A percentile compares a stretch with the other conserved stretches of the same genome.
These are phyloP conservation scores for Suhomyces prunicola DNA, from an alignment of 805 yeast genomes.

Conservation along the genomic window DNA sequence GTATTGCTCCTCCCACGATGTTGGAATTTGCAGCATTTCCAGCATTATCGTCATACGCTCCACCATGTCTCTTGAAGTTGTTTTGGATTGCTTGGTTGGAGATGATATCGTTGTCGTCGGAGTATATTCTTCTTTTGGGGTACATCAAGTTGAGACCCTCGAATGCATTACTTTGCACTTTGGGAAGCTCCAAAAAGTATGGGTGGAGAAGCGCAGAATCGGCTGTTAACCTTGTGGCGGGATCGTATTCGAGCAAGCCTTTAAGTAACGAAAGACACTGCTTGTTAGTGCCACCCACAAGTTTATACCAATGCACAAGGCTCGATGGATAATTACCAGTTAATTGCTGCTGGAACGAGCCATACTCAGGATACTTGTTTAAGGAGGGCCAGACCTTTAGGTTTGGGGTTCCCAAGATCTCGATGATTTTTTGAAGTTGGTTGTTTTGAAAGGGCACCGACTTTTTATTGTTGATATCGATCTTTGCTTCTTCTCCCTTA, in stretches of 20 bases:
- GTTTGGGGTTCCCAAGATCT: constrained; percentile 89
- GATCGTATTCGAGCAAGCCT: constrained; percentile 76
- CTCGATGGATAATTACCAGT: constrained; percentile 64
- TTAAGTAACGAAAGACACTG: constrained; percentile 64
- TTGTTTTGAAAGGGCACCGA: constrained; percentile 91
- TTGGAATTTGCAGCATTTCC: constrained; percentile 1
- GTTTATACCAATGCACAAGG: constrained; percentile 79
- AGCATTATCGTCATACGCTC: constrained; percentile 15
- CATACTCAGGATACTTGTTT: constrained; percentile 78
- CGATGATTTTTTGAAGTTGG: constrained; percentile 86
- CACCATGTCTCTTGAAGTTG: constrained; percentile 26
- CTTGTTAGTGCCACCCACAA: constrained; percentile 72
- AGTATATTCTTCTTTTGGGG: constrained; percentile 82
- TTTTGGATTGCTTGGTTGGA: constrained; percentile 25
- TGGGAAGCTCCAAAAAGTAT: constrained; percentile 71
- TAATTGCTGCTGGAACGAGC: constrained; percentile 44
- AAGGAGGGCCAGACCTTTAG: constrained; percentile 76
- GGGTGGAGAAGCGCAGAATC: constrained; percentile 70
- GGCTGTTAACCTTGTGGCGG: constrained; percentile 75
- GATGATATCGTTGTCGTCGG: constrained; percentile 78
- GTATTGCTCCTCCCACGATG: constrained; percentile 2
- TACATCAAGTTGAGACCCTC: constrained; percentile 70
- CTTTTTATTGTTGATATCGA: constrained; percentile 77
- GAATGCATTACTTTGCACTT: constrained; percentile 73
- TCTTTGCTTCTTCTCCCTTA: constrained; percentile 96